Base-by-base conservation (phyloP, 225 moss, liverwort and hornwort species). In the Bryoerythrophyllum caledonicum region DNA sequence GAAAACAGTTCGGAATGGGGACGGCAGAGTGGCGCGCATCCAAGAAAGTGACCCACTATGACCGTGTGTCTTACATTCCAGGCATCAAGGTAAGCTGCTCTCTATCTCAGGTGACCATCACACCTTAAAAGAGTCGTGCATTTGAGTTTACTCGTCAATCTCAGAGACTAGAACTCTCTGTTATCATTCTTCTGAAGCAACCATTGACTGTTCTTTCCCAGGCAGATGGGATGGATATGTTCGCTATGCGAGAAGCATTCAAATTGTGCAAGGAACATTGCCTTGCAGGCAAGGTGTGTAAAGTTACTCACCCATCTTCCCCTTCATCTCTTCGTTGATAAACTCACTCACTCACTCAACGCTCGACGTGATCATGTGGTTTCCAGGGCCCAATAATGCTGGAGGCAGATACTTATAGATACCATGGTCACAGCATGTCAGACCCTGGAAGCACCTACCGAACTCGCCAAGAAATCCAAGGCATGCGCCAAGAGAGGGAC, bases 371-470 rank as follows among this genome's bases (percentile, higher is more conserved):
- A n/a, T n/a, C n/a, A n/a, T n/a, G n/a, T n/a, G n/a, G 32, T 74
- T 43, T 53, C 70, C 90, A 99, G 99, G 99, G 99, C 64, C 99
- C 99, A 20, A 92, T 99, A 73, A 90, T 92, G 75, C 24, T 99
- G 49, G 99, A 99, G 86, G 86, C 90, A 46, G 99, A 99, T 70
- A 99, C 99, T 1, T 99, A 99, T 43, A 88, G 99, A 73, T 99
- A 99, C 25, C 99, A 99, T 38, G 99, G 99, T 25, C 99, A 99
- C 79, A 99, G 99, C 81, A 99, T 99, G 99, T 99, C 99, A 6
- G 99, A 99, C 72, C 99, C 99, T 67, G 99, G 99, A 0, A 95
- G 93, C n/a, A 85, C 91, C 2, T 99, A 99, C 64, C 93, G 99
- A 9, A 63, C 82, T 15, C 99, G 99, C 48, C 63, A 82, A 68